phyloP scores from a whole-genome alignment of 108 stramenopile genomes.

The Cyclotella distinguenda region DNA sequence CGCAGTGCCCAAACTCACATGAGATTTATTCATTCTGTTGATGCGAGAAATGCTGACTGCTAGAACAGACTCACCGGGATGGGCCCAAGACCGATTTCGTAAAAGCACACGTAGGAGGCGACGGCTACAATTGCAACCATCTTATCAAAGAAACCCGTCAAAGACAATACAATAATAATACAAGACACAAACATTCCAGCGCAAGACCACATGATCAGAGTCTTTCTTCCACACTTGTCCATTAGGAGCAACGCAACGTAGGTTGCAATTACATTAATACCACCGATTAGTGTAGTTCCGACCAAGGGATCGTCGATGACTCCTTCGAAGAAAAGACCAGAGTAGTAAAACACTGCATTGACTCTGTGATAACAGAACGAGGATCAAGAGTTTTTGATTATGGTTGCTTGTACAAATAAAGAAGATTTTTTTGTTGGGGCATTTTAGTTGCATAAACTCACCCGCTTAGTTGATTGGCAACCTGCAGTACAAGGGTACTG shows the following conservation, averaged over 20 bases:
- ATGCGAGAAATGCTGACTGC: not conserved
- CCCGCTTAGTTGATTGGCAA: slow-evolving; percentile 94
- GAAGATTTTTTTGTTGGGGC: no score
- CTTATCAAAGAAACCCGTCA: slow-evolving; percentile 67
- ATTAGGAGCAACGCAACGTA: slow-evolving; percentile 90
- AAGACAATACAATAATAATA: slow-evolving; percentile 63
- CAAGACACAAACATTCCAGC: slow-evolving; percentile 82
- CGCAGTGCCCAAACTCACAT: no score
- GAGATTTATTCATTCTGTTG: not conserved
- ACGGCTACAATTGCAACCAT: slow-evolving; percentile 79
- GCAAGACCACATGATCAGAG: slow-evolving; percentile 86
- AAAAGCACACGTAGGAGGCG: slow-evolving; percentile 85
- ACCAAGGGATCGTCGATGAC: slow-evolving; percentile 90
- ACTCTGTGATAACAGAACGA: slow-evolving; percentile 41
- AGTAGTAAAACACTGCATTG: slow-evolving; percentile 99
- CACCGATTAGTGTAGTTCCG: slow-evolving; percentile 89
- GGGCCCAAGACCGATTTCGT: slow-evolving; percentile 96
- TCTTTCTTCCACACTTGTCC: slow-evolving; percentile 84
- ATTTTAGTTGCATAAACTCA: slow-evolving; percentile 10
- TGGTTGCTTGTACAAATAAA: no score
- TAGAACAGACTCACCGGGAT: slow-evolving; percentile 70
- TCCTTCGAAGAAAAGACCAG: slow-evolving; percentile 93
- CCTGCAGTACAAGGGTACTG: slow-evolving; percentile 75
- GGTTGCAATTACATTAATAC: slow-evolving; percentile 93
- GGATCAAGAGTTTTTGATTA: no score